A percentile compares a stretch with the other conserved stretches of the same genome.
Evolutionary conservation across 2,329 filamentous ascomycete species (phyloP).

Genomic region (Aspergillus luchuensis): DNA sequence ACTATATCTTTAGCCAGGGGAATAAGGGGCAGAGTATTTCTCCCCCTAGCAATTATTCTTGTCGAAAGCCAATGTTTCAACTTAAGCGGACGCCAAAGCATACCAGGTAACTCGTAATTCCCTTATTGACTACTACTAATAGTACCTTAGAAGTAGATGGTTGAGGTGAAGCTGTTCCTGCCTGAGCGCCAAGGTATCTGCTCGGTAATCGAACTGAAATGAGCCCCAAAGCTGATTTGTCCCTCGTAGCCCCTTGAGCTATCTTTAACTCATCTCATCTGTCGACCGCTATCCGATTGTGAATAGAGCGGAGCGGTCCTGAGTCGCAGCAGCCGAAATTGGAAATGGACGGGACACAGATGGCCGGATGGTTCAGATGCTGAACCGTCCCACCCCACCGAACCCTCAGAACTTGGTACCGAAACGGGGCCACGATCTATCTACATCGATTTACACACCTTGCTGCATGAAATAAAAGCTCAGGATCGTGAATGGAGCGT

Average conservation of each 20-base stretch:
- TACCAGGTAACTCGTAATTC: background rate
- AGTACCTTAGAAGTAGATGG: no score
- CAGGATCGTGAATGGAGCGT: no score
- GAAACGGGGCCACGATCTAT: background rate
- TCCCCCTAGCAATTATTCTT: background rate
- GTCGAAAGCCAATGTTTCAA: background rate
- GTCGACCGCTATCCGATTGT: background rate
- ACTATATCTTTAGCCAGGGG: background rate
- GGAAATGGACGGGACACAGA: background rate
- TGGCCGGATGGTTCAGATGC: background rate
- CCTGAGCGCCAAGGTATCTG: background rate
- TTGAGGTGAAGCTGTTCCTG: background rate
- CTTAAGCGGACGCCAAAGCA: background rate
- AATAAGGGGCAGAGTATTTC: background rate
- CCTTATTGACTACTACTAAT: background rate
- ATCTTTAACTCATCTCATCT: background rate
- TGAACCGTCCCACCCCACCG: background rate
- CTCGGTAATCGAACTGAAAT: no score
- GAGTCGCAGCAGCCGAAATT: conserved; percentile 1
- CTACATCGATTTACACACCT: background rate
- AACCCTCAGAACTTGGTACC: background rate
- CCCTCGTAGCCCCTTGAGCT: no score
- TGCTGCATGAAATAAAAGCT: no score
- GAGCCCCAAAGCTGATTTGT: no score
- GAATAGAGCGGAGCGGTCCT: background rate